phyloP scores from a whole-genome alignment of 192 early-diverging fungal species.

The Coemansia sp. region DNA sequence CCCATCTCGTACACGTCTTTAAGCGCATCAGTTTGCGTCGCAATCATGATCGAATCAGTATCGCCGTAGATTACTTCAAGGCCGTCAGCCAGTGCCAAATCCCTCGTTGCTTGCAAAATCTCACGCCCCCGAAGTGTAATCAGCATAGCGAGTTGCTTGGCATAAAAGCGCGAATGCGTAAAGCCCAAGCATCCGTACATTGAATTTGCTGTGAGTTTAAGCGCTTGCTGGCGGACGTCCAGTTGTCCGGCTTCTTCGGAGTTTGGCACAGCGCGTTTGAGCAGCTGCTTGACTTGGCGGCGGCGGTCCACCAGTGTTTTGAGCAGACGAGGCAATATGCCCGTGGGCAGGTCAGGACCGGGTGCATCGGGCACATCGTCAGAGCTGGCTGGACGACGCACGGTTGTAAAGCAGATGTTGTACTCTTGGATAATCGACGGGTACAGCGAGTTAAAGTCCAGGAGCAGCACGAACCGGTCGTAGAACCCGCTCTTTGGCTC shows the following conservation, averaged over 20 bases:
- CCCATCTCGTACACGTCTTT: conserved; percentile 78
- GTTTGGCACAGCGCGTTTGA: conserved; percentile 69
- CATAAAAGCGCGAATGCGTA: conserved; percentile 88
- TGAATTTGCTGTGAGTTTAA: conserved; percentile 97
- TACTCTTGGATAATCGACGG: conserved; percentile 99
- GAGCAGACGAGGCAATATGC: conserved; percentile 86
- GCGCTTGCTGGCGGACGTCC: conserved; percentile 89
- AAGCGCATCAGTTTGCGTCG: conserved; percentile 76
- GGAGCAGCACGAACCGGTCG: conserved; percentile 88
- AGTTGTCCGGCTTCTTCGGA: conserved; percentile 64
- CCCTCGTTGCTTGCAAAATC: conserved; percentile 91
- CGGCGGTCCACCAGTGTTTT: conserved; percentile 88
- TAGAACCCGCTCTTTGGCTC: conserved; percentile 98
- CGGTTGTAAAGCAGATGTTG: conserved; percentile 99
- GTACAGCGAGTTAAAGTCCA: conserved; percentile 99
- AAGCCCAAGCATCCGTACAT: conserved; percentile 99
- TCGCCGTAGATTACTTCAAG: conserved; percentile 99
- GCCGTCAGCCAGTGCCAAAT: conserved; percentile 73
- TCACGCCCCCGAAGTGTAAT: conserved; percentile 94
- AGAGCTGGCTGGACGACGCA: conserved; percentile 52
- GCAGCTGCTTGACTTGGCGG: conserved; percentile 81
- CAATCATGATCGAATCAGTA: conserved; percentile 98
- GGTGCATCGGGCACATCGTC: conserved; percentile 80
- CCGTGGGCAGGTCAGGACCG: conserved; percentile 60
- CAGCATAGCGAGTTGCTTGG: conserved; percentile 96